Evolutionary conservation across 2,329 filamentous ascomycete genomes (phyloP).

Genomic region (Colletotrichum kahawae): DNA sequence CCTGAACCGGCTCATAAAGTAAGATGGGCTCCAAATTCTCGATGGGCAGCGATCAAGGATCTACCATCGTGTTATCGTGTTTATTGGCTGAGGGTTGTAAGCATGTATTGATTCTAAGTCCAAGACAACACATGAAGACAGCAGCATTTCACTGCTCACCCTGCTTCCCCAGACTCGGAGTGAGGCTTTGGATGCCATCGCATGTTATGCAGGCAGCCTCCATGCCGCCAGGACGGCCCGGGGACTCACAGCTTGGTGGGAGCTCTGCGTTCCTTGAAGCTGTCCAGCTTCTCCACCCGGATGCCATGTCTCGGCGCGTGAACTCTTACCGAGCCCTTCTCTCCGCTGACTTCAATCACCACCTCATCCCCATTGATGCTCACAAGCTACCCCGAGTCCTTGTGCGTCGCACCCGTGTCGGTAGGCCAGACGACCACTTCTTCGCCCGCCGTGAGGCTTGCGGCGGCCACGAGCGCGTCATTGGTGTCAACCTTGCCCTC

Average conservation of each 20-base stretch:
- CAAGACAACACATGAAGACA: not conserved
- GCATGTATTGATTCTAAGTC: not conserved
- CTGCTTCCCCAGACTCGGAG: not conserved
- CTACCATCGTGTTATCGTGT: not conserved
- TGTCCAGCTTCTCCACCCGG: slow-evolving; percentile 41
- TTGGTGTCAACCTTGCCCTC: slow-evolving; percentile 47
- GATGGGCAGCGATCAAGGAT: not conserved
- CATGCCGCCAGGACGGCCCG: not conserved
- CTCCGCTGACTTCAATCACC: slow-evolving; percentile 57
- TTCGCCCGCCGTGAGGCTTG: slow-evolving; percentile 57
- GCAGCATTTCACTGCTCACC: not conserved
- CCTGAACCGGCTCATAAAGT: not conserved
- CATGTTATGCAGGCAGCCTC: not conserved
- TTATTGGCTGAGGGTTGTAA: not conserved
- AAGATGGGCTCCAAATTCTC: slow-evolving; percentile 2
- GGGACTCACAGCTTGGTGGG: slow-evolving; percentile 2
- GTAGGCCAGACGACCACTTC: slow-evolving; percentile 64
- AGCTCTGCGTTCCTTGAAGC: not conserved
- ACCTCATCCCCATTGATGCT: slow-evolving; percentile 58
- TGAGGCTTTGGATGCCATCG: not conserved
- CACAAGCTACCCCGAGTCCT: slow-evolving; percentile 63
- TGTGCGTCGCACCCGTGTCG: slow-evolving; percentile 64
- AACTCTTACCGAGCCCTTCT: slow-evolving; percentile 51
- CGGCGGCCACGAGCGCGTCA: slow-evolving; percentile 51
- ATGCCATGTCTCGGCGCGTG: slow-evolving; percentile 69